Conservation (phyloP, 352 stramenopile genomes). For the Pythium dissimile region DNA sequence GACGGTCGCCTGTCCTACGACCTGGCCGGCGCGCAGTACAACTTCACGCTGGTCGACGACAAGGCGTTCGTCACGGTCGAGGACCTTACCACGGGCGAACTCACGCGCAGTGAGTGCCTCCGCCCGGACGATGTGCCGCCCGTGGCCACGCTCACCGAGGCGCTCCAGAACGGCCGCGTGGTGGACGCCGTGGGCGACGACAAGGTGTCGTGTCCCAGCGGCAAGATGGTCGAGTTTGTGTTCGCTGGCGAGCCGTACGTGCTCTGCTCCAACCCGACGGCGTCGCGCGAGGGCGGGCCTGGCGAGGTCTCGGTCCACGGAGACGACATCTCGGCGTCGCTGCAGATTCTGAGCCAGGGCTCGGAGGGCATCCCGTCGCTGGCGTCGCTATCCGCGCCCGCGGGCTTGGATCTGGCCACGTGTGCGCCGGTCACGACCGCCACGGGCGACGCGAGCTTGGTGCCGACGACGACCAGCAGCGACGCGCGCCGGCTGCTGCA, state of each 20-base stretch:
- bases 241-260: slow-evolving; percentile 26
- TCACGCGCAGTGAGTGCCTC: slow-evolving; percentile 22
- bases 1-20: slow-evolving; percentile 30
- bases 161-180: slow-evolving; percentile 25
- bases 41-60: slow-evolving; percentile 30
- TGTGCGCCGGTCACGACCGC: not conserved
- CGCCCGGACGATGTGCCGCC: slow-evolving; percentile 22
- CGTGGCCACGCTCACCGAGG: slow-evolving; percentile 17
- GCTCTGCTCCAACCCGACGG: slow-evolving; percentile 2
- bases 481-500: not conserved
- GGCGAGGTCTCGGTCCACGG: slow-evolving; percentile 15
- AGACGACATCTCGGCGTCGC: slow-evolving; percentile 13
- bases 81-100: slow-evolving; percentile 5
- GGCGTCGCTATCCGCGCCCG: not conserved
- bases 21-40: slow-evolving; percentile 23
- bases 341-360: slow-evolving; percentile 14
- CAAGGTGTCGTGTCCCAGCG: not conserved
- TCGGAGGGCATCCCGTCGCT: slow-evolving; percentile 3
- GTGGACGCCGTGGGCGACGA: slow-evolving; percentile 15
- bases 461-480: not conserved
- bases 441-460: not conserved
- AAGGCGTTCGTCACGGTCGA: slow-evolving; percentile 24
- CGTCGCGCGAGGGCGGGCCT: not conserved
- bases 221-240: slow-evolving; percentile 23
- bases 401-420: not conserved